Evolutionary conservation across 192 early-diverging fungal species (phyloP), one percentile per base, ranked within the genome.

Genomic region (Coemansia sp.): DNA sequence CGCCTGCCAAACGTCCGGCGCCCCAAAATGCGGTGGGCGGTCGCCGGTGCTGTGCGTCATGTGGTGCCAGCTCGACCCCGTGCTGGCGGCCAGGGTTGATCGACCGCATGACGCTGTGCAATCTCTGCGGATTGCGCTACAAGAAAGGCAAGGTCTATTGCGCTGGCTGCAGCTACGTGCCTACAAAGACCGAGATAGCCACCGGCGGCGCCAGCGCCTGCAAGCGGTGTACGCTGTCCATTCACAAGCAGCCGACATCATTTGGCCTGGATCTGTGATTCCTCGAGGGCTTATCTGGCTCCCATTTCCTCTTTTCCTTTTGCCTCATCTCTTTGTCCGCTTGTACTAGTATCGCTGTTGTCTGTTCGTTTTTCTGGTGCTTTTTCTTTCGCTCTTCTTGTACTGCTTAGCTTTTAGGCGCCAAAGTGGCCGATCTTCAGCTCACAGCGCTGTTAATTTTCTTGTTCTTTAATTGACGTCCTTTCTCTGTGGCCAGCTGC

Each of bases 81-180:
- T 83, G 82, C 74, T 83, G 82, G 82, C 75, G 82, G 64, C 82
- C 82, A 29, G 82, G 82, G 49, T 74, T 79, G 82, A 77, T 79
- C 65, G 70, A 83, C 68, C 64, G 64, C 62, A 79, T 74, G 69
- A 79, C 76, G 29, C 82, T 83, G 50, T 83, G 82, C 71, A 83
- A 83, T 60, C 71, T 68, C 61, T 83, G 82, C 43, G 82, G 82
- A 45, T 57, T 83, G 65, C 61, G 82, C 25, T 83, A 74, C 77
- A 83, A 83, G 75, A 83, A 83, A 77, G 77, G 76, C 73, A 76
- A 72, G 58, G 77, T 83, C 22, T 83, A 74, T 59, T 83, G 82
- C 49, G 61, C 49, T 1, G 26, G 53, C 16, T 83, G 82, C 68
- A 69, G 69, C 73, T 83, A 83, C 47, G 82, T 83, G 61, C 82